Evolutionary conservation across 2,329 filamentous ascomycete species (phyloP).

Genomic region (Aspergillus fijiensis): DNA sequence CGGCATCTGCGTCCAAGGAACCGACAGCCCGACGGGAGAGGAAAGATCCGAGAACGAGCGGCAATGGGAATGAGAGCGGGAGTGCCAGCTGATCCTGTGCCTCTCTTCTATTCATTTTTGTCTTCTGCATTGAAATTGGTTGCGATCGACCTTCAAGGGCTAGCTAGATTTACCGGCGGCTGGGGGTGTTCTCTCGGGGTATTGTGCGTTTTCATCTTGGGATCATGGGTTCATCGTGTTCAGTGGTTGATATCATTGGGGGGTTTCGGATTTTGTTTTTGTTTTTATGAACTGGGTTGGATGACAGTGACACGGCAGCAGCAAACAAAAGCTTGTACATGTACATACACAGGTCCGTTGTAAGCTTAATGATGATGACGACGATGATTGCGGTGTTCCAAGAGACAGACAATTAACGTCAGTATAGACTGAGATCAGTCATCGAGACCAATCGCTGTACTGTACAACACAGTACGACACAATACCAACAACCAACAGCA

Average conservation of each 20-base stretch:
- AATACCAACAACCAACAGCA: too few relatives aligned
- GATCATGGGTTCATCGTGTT: too few relatives aligned
- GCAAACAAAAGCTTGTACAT: conserved; percentile 13
- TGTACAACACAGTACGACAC: too few relatives aligned
- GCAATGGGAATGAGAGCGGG: conserved; percentile 5
- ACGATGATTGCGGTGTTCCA: background rate
- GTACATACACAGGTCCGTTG: background rate
- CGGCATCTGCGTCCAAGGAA: conserved; percentile 15
- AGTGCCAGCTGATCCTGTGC: background rate
- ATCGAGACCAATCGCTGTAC: too few relatives aligned
- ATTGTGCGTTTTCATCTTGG: background rate
- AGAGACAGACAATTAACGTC: too few relatives aligned
- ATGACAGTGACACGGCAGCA: conserved; percentile 3
- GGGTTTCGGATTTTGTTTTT: too few relatives aligned
- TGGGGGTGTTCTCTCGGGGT: background rate
- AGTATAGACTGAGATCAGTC: too few relatives aligned
- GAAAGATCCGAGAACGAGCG: conserved; percentile 18
- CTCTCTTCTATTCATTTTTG: background rate
- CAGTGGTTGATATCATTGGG: too few relatives aligned
- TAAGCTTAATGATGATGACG: conserved; percentile 20
- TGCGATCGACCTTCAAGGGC: too few relatives aligned
- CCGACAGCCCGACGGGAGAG: conserved; percentile 22
- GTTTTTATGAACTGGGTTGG: too few relatives aligned
- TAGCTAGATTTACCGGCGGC: too few relatives aligned
- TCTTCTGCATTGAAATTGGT: too few relatives aligned